Percentiles rank a stretch among this genome's conserved stretches.
These are phyloP conservation scores for Aquanectria penicillioides DNA, from an alignment of 2,329 filamentous ascomycete species.

Conservation along the genomic window DNA sequence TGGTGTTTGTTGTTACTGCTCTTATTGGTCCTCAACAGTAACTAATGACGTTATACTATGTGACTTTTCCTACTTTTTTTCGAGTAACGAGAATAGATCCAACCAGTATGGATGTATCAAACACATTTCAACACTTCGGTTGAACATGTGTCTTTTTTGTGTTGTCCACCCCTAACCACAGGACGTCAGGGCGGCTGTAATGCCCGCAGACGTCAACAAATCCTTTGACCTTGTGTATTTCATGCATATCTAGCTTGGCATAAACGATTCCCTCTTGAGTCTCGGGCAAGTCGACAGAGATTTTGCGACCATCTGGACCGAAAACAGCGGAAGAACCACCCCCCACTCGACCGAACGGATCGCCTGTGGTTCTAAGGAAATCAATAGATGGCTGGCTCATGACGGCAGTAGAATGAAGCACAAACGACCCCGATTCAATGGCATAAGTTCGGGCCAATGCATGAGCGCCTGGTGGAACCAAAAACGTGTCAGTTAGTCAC, in stretches of 20 bases:
- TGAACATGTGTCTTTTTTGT: not conserved
- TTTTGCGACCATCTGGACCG: conserved; percentile 7
- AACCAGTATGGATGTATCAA: too few relatives aligned
- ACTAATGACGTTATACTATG: too few relatives aligned
- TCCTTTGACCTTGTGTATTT: not conserved
- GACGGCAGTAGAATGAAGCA: conserved; percentile 3
- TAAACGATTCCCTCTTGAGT: not conserved
- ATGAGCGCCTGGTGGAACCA: not conserved
- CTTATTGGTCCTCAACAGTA: too few relatives aligned
- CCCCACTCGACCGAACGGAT: too few relatives aligned
- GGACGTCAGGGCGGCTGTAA: conserved; percentile 11
- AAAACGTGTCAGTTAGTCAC: not conserved
- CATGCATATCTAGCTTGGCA: conserved; percentile 1
- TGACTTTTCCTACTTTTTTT: too few relatives aligned
- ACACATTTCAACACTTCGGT: not conserved
- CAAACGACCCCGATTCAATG: conserved; percentile 5
- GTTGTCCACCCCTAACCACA: conserved; percentile 9
- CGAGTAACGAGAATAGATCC: too few relatives aligned
- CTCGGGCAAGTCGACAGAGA: not conserved
- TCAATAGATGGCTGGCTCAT: not conserved
- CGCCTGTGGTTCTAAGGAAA: not conserved
- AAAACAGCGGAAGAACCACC: conserved; percentile 6
- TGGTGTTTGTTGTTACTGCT: too few relatives aligned
- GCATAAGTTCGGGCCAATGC: conserved; percentile 4
- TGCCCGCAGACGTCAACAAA: conserved; percentile 6